Percentiles rank a stretch among this genome's conserved stretches.
phyloP scores from a whole-genome alignment of 805 yeast genomes.

The Pichia deserticola region DNA sequence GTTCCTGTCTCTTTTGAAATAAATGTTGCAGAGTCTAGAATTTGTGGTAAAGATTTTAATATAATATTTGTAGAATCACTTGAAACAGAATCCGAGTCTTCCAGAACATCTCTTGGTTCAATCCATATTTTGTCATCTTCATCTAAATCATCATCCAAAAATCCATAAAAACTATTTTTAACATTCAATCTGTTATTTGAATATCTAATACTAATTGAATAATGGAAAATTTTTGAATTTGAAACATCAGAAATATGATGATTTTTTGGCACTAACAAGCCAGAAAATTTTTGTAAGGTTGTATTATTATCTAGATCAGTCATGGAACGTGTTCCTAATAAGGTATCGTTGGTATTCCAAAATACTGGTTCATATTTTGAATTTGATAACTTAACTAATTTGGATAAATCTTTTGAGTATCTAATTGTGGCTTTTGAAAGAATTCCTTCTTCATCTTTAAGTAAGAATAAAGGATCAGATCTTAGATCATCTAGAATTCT shows the following conservation, averaged over 20 bases:
- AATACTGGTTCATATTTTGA: slow-evolving; percentile 13
- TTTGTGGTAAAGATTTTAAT: slow-evolving; percentile 25
- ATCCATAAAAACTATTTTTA: slow-evolving; percentile 23
- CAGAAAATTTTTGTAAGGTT: slow-evolving; percentile 12
- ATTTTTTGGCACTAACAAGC: slow-evolving; percentile 20
- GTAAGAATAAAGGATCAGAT: slow-evolving; percentile 33
- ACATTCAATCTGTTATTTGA: slow-evolving; percentile 3
- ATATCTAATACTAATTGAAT: slow-evolving; percentile 23
- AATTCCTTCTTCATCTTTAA: slow-evolving; percentile 21
- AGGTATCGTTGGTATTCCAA: slow-evolving; percentile 10
- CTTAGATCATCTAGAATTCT: slow-evolving; percentile 59
- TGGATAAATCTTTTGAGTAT: slow-evolving; percentile 23
- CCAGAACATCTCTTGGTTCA: slow-evolving; percentile 3
- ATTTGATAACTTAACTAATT: neutral
- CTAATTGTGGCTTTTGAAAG: slow-evolving; percentile 26
- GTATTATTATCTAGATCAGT: neutral
- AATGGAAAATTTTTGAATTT: slow-evolving; percentile 20
- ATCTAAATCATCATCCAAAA: slow-evolving; percentile 21
- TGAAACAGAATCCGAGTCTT: slow-evolving; percentile 2
- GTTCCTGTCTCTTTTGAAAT: slow-evolving; percentile 39
- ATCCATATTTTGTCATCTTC: slow-evolving; percentile 17
- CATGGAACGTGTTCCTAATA: neutral
- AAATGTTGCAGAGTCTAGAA: slow-evolving; percentile 41
- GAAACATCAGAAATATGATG: slow-evolving; percentile 11
- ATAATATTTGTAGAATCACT: slow-evolving; percentile 10